Evolutionary conservation across 2,329 filamentous ascomycete species (phyloP).

Genomic region (Purpureocillium lavendulum): DNA sequence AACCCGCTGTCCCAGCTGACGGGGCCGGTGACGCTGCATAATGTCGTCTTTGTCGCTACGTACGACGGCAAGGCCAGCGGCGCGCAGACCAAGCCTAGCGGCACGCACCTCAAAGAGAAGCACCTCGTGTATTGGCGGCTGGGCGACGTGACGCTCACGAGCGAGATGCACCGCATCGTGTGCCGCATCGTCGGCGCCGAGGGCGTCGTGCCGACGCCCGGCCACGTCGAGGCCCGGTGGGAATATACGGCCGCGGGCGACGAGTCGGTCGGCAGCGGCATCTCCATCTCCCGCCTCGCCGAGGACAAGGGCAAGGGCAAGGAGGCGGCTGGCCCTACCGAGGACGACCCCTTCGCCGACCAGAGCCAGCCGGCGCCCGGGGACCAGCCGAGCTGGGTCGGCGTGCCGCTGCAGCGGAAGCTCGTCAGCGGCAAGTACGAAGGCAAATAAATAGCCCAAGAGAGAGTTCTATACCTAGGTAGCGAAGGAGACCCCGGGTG

Average conservation of each 20-base stretch:
- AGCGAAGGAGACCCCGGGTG: too few species aligned
- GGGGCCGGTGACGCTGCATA: conserved; percentile 45
- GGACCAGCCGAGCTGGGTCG: conserved; percentile 47
- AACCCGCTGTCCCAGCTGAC: conserved; percentile 57
- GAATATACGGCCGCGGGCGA: conserved; percentile 44
- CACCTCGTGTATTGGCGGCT: conserved; percentile 74
- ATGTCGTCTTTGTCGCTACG: conserved; percentile 64
- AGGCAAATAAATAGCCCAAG: conserved; percentile 22
- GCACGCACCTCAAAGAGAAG: conserved; percentile 72
- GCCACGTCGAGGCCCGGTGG: conserved; percentile 76
- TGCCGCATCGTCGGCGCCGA: conserved; percentile 72
- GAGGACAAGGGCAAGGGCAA: conserved; percentile 43
- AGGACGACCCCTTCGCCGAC: conserved; percentile 64
- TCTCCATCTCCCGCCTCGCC: conserved; percentile 53
- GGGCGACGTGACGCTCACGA: conserved; percentile 61
- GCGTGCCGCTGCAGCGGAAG: conserved; percentile 58
- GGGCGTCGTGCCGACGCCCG: conserved; percentile 59
- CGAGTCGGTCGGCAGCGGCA: conserved; percentile 44
- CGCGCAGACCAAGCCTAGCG: conserved; percentile 70
- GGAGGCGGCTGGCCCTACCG: conserved; percentile 24
- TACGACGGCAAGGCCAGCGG: conserved; percentile 61
- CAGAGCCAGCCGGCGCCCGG: conserved; percentile 12
- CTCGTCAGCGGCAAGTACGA: conserved; percentile 71
- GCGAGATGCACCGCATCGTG: conserved; percentile 67
- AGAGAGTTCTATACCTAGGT: too few species aligned